Base-by-base conservation (phyloP, 2,329 filamentous ascomycete species). In the Niveomyces coronatus region DNA sequence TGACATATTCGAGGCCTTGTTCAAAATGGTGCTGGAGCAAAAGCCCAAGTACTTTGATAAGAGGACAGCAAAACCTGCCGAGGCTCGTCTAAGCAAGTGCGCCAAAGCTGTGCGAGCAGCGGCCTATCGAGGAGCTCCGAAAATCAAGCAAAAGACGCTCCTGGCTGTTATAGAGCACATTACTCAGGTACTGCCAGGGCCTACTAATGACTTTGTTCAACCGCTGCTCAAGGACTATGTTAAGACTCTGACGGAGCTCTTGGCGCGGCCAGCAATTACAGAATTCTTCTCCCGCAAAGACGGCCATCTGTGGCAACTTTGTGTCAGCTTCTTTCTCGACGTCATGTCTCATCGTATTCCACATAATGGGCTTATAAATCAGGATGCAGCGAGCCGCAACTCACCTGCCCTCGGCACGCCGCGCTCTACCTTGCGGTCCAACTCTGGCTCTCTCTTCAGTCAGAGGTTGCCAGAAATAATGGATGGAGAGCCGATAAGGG, bases 141-240 rank as follows among this genome's bases (percentile, higher is more conserved):
- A 73, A 43, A 60, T 96, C 45, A 82, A 79, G 51, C 67, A 70
- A 43, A 93, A 86, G 55, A 89, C 87, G 1, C 67, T 89, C n/a
- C 73, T 80, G 48, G 76, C 82, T 5, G 64, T 95, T 13, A 67
- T 94, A 46, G 79, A 86, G 46, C 87, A 94, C 58, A 81, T 96
- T 44, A 79, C 76, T 3, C 79, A 94, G 46, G 76, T 78, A 14
- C 66, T 94, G 4, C 74, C 78, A 2, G 71, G 66, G 0, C 59
- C 62, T 4, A 72, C 78, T 38, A 76, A 76, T 11, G 70, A 66
- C 3, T 74, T 82, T 38, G 77, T 85, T 45, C 69, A 78, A 41
- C 79, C 82, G 10, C 67, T 98, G 5, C 63, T 79, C 17, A 70
- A 78, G 34, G 78, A 91, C 52, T 94, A 95, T 54, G 70, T 85